Evolutionary conservation across 805 yeast genomes (phyloP), one percentile per base, ranked within the genome.

Genomic region (Barnettozyma sucrosica): DNA sequence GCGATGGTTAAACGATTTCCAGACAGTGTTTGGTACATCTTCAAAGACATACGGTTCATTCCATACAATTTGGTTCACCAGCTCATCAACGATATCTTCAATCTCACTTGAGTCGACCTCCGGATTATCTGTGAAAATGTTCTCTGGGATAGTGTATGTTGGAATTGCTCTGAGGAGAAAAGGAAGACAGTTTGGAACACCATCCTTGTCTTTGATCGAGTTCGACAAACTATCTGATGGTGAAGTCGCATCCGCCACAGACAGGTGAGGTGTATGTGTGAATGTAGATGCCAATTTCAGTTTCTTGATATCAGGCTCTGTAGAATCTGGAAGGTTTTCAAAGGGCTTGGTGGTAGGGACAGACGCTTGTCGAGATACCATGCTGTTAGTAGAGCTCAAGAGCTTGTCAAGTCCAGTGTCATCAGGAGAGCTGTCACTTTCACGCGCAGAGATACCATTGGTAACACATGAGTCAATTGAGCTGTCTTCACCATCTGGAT

Each of bases 141-240:
- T 55, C 14, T 71, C 67, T 0, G 95, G 92, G 10, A 85, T 79
- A 0, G 85, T 75, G 39, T 74, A 69, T 0, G 82, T 68, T 18
- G 87, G 82, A 49, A 83, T 76, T 37, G 81, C 77, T 49, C 90
- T 66, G 24, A 85, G 63, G 10, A 85, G 69, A 63, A 85, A 79
- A 2, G 89, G 90, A 30, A 85, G 62, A 64, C 82, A 81, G 53
- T 82, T 84, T 6, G 86, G 74, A 39, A 70, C 75, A 44, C 73
- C 77, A 38, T 59, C 70, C 23, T 68, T 70, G 52, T 69, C 62
- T 5, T 44, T 36, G 23, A 43, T 43, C 4, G 55, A 16, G 21
- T 8, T 46, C 5, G 53, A 45, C 13, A 41, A 9, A 1, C 50
- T 41, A 3, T 49, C 52, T 9, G 36, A 8, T 3, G 46, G 44